Evolutionary conservation across 148 eudicot species (phyloP), one percentile per base, ranked within the genome.

Genomic region (Mesembryanthemum crystallinum): DNA sequence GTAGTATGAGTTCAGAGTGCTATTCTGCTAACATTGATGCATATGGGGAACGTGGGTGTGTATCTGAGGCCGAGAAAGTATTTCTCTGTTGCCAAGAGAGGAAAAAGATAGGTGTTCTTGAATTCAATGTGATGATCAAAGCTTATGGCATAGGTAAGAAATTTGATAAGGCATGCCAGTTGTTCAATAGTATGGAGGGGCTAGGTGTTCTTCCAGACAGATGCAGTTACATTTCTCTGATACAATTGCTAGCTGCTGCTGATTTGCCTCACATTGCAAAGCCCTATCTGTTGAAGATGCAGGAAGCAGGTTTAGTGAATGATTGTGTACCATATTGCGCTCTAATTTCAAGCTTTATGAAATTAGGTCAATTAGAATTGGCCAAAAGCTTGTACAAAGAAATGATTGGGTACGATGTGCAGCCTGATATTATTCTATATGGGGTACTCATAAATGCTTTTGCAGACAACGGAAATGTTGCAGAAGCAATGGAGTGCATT

Each of bases 1-100:
- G 90, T 55, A 84, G 86, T 43, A 94, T 94, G 97, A 84, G 86
- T 62, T 78, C 89, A 21, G 96, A 94, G 79, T 87, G 96, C 78
- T 92, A 94, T 82, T 87, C 96, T 69, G 98, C 98, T 23, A 92
- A 88, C 77, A 89, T 94, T 64, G 97, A 94, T 83, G 98, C 98
- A 20, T 94, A 85, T 81, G 97, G 98, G 49, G 97, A 86, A 76
- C 86, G 83, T 32, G 97, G 98, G 52, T 85, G 84, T 78, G 70
- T 90, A 51, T 51, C 71, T 72, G 89, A 94, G 83, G 96, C 98
- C 4, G 89, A 92, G 81, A 89, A 83, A 85, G 87, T 82, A 33
- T 94, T 94, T 70, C 75, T 72, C 29, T 85, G 87, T 84, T 92
- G 92, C 75, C 85, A 28, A 76, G 79, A 91, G 78, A 82, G 72